Evolutionary conservation across 2,329 filamentous ascomycete species (phyloP), one percentile per base, ranked within the genome.

Genomic region (Nothopassalora personata): DNA sequence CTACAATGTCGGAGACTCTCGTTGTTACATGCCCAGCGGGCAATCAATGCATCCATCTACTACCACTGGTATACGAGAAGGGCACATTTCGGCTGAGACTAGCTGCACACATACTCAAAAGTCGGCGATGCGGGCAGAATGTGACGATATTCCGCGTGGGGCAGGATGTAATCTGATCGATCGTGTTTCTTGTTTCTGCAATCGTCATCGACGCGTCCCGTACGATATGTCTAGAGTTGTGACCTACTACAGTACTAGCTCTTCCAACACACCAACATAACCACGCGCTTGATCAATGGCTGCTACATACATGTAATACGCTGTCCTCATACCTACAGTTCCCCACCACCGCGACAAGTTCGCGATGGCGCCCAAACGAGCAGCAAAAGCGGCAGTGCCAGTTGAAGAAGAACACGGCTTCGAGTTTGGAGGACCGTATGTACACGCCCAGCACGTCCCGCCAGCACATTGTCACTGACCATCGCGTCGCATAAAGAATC

Each of bases 391-490:
- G 23, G 23, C 46, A 28, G 34, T 54, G 30, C 33, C 47, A 11
- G 46, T n/a, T 11, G 61, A 64, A 51, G 66, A 70, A 54, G 58
- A 67, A 30, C 70, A 73, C 62, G 70, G 70, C 57, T 80, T 79
- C 61, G 78, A 80, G 64, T 80, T 80, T 59, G 76, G 77, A 53
- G 78, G 78, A 60, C 78, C 77, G 78, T 80, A 57, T n/a, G 36
- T 58, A 43, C 54, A 34, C 43, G 39, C 46, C 7, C 53, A 47
- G 31, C 1, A 4, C 10, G n/a, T n/a, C 28, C 34, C 4, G 7
- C 27, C 28, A 19, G 23, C 23, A 10, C 30, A 13, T 10, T 10
- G 48, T 28, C 18, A 30, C 55, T 58, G 34, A 55, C 50, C 27
- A 23, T n/a, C 7, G 18, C 11, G 47, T 55, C 27, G 36, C 27